A percentile compares a stretch with the other conserved stretches of the same genome.
phyloP scores from a whole-genome alignment of 331 rosid genomes.

The Phaseolus coccineus region DNA sequence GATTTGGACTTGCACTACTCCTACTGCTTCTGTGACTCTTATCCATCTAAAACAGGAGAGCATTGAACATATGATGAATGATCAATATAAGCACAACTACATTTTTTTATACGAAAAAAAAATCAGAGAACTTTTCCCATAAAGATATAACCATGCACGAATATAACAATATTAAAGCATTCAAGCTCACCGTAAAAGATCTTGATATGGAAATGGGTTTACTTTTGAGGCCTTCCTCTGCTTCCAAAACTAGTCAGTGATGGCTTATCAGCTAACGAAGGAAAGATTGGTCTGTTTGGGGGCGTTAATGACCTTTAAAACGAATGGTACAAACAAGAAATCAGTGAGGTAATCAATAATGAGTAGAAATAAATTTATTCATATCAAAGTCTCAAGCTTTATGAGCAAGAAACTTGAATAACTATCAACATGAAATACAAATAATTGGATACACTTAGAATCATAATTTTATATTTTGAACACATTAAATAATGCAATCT shows the following conservation, averaged over 20 bases:
- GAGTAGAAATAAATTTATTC: background rate
- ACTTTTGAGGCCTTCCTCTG: slow-evolving; percentile 82
- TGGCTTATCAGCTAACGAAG: slow-evolving; percentile 78
- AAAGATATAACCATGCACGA: background rate
- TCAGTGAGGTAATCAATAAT: slow-evolving; percentile 30
- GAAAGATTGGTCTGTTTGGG: slow-evolving; percentile 88
- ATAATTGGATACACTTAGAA: background rate
- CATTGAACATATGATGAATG: slow-evolving; percentile 25
- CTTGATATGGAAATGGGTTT: slow-evolving; percentile 92
- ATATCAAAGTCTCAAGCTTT: slow-evolving; percentile 29
- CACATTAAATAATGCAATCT: background rate
- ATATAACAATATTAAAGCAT: slow-evolving; percentile 8
- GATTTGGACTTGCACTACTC: slow-evolving; percentile 89
- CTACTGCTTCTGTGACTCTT: slow-evolving; percentile 78
- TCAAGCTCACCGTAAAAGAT: slow-evolving; percentile 75
- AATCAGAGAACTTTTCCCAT: slow-evolving; percentile 3
- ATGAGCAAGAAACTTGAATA: slow-evolving; percentile 17
- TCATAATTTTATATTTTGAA: slow-evolving; percentile 1
- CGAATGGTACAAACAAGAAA: slow-evolving; percentile 30
- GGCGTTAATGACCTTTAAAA: slow-evolving; percentile 80
- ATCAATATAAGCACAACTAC: slow-evolving; percentile 24
- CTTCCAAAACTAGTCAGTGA: slow-evolving; percentile 48
- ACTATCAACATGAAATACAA: slow-evolving; percentile 1
- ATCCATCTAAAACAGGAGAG: slow-evolving; percentile 66
- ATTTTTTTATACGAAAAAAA: background rate